Conservation (phyloP, 2,329 filamentous ascomycete species). For the Clonostachys rosea region DNA sequence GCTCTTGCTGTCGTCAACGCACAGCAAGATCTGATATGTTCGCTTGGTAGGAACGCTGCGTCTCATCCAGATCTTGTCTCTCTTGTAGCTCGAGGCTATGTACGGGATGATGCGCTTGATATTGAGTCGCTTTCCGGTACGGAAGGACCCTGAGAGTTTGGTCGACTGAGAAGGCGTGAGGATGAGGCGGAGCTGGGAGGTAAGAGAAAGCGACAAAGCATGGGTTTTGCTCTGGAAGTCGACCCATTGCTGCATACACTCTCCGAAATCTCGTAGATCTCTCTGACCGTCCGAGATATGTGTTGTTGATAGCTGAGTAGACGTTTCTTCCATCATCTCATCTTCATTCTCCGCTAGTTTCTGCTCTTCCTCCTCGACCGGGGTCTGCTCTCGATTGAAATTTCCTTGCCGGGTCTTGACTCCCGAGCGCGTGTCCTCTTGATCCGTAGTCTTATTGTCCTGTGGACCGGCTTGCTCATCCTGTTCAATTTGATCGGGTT, state of each 20-base stretch:
- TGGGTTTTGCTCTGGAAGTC: slow-evolving; percentile 82
- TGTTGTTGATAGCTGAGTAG: slow-evolving; percentile 65
- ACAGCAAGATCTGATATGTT: slow-evolving; percentile 94
- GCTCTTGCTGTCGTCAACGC: slow-evolving; percentile 89
- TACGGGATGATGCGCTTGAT: slow-evolving; percentile 99
- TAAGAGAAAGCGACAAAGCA: slow-evolving; percentile 80
- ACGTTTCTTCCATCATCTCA: slow-evolving; percentile 44
- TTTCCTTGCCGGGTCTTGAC: slow-evolving; percentile 57
- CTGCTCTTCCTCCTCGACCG: slow-evolving; percentile 26
- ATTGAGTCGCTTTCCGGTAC: slow-evolving; percentile 95
- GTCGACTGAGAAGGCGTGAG: slow-evolving; percentile 91
- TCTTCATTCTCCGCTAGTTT: slow-evolving; percentile 42
- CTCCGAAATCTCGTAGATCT: slow-evolving; percentile 40
- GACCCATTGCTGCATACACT: slow-evolving; percentile 74
- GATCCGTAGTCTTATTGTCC: slow-evolving; percentile 30
- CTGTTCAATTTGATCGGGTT: slow-evolving; percentile 33
- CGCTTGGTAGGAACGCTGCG: slow-evolving; percentile 87
- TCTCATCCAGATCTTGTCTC: slow-evolving; percentile 99
- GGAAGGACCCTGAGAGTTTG: slow-evolving; percentile 93
- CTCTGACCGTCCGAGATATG: slow-evolving; percentile 51
- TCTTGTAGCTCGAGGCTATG: slow-evolving; percentile 96
- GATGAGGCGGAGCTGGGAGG: slow-evolving; percentile 92
- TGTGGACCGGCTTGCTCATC: slow-evolving; percentile 21
- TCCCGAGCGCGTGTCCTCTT: slow-evolving; percentile 53
- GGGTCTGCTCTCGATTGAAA: slow-evolving; percentile 39